phyloP scores from a whole-genome alignment of 108 stramenopile genomes.

The Hondaea fermentalgiana region DNA sequence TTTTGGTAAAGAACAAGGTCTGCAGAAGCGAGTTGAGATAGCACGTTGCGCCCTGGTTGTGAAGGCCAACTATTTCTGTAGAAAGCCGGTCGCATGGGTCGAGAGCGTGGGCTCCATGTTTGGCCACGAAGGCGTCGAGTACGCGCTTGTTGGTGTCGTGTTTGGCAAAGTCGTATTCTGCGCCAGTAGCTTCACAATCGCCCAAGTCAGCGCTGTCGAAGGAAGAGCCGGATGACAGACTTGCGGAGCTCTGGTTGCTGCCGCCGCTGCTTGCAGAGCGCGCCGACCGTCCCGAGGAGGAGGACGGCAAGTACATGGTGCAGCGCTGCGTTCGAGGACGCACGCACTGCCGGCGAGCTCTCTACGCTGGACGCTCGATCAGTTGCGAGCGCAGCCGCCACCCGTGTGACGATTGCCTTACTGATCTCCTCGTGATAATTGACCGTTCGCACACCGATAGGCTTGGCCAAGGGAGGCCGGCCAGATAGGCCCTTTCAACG shows the following conservation, averaged over 20 bases:
- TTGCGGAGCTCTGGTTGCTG: background rate
- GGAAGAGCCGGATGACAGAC: background rate
- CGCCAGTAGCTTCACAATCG: background rate
- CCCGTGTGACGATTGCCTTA: too few relatives aligned
- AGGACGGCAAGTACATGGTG: too few relatives aligned
- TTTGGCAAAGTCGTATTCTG: background rate
- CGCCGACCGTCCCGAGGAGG: background rate
- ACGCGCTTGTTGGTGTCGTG: background rate
- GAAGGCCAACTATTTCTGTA: constrained; percentile 25
- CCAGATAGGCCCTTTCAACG: too few relatives aligned
- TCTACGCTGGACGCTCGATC: too few relatives aligned
- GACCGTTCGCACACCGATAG: too few relatives aligned
- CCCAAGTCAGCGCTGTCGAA: background rate
- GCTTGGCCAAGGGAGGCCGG: too few relatives aligned
- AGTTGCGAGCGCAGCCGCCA: too few relatives aligned
- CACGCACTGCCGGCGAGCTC: too few relatives aligned
- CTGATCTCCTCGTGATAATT: too few relatives aligned
- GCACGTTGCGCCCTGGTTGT: constrained; percentile 53
- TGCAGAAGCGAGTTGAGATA: constrained; percentile 55
- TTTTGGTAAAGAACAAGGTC: constrained; percentile 32
- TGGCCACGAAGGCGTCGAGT: background rate
- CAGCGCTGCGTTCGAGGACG: too few relatives aligned
- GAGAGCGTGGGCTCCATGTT: background rate
- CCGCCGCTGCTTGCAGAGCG: background rate
- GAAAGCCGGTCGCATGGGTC: constrained; percentile 6